Conservation (phyloP, 805 yeast genomes). For the Yarrowia yakushimensis region DNA sequence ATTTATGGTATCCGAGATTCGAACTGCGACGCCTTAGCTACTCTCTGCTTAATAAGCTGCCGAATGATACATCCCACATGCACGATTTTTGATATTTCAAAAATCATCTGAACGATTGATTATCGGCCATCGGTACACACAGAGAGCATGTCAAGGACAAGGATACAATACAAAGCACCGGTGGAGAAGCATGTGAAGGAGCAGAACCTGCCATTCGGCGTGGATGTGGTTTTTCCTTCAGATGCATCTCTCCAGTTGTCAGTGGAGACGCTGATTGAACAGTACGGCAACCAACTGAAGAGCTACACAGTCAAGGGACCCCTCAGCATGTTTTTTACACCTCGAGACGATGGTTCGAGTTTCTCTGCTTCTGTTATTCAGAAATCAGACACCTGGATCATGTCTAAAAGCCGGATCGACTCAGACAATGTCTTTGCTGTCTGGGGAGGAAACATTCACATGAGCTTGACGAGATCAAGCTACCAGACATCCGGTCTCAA, state of each 20-base stretch:
- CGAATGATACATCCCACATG: background rate
- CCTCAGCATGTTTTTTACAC: background rate
- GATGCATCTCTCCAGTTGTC: background rate
- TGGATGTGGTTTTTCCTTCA: conserved; percentile 8
- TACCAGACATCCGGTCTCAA: conserved; percentile 39
- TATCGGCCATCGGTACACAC: background rate
- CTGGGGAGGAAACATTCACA: conserved; percentile 32
- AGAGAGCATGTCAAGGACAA: conserved; percentile 5
- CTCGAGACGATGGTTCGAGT: conserved; percentile 5
- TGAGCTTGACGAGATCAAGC: conserved; percentile 37
- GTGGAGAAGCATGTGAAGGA: background rate
- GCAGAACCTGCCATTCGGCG: conserved; percentile 1
- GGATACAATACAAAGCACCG: background rate
- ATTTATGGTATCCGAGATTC: no score
- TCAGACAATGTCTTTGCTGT: conserved; percentile 39
- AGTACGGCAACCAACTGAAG: background rate
- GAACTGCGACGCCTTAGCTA: background rate
- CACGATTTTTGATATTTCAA: conserved; percentile 6
- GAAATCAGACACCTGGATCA: background rate
- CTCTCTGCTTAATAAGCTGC: background rate
- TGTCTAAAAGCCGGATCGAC: conserved; percentile 33
- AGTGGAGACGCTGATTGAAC: background rate
- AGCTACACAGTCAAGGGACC: conserved; percentile 2
- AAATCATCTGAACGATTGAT: background rate
- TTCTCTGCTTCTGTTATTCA: background rate